Base-by-base conservation (phyloP, 345 rosid genomes). In the Pugionium dolabratum region DNA sequence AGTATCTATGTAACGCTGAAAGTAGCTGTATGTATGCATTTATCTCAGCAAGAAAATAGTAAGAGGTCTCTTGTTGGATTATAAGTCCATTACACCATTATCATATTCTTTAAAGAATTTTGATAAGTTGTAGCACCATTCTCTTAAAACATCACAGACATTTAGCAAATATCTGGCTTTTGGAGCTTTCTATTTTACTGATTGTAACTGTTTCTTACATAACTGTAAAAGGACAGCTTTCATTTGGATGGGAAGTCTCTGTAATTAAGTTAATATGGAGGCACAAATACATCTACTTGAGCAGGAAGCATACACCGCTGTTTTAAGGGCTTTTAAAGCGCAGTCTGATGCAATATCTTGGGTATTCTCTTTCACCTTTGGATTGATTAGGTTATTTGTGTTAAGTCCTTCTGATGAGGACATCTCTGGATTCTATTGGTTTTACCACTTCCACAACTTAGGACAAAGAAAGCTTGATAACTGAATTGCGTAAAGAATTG, bases 271-370 rank as follows among this genome's bases (percentile, higher is more conserved):
- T 74, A 64, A 83, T 62, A 94, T 90, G 97, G 97, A 94, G 74
- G 74, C 80, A 69, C 97, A 94, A 73, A 88, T 94, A 78, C 96
- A 84, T 83, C 81, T 62, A 76, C 90, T 94, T 58, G 99, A 94
- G 74, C 97, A 90, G 80, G 99, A 94, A 76, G 99, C 99, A 53
- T 94, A 94, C 74, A 77, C 88, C 71, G 82, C 99, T 64, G 95
- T 90, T 32, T 76, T 94, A 64, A 86, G 97, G 70, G 97, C 97
- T 62, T 94, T 94, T 73, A 94, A 90, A 82, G 99, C 99, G 71
- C 99, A 94, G 71, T 81, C 96, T 40, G 99, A 94, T 85, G 97
- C 96, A 57, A 85, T 94, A 71, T 75, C 97, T 71, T 94, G 99
- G 99, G 99, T 94, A 88, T 48, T 62, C 40, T 42, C 55, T 63